A percentile compares a stretch with the other conserved stretches of the same genome.
phyloP scores from a whole-genome alignment of 495 filamentous ascomycete species.

The Ramalina intermedia region DNA sequence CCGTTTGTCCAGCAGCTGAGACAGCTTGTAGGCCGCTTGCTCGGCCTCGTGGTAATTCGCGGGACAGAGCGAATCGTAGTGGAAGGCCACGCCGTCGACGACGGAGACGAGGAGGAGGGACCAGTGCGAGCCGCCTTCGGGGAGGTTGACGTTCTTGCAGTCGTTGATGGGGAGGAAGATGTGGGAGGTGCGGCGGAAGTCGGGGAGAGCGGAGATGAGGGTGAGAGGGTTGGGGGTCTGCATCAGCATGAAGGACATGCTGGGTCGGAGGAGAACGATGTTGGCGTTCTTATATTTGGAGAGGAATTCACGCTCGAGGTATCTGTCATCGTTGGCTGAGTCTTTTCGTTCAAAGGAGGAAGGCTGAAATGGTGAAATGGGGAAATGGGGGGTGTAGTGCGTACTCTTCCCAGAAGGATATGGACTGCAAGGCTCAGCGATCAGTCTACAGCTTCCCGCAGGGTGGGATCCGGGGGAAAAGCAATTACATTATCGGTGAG shows the following conservation, averaged over 20 bases:
- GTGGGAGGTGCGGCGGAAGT: slow-evolving; percentile 73
- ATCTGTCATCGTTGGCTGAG: slow-evolving; percentile 32
- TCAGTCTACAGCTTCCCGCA: not conserved
- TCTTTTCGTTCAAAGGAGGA: not conserved
- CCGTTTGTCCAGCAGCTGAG: slow-evolving; percentile 43
- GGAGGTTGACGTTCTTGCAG: slow-evolving; percentile 52
- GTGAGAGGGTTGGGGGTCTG: slow-evolving; percentile 61
- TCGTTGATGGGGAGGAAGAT: slow-evolving; percentile 98
- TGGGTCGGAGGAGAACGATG: slow-evolving; percentile 83
- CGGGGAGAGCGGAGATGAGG: slow-evolving; percentile 59
- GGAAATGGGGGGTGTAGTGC: slow-evolving; percentile 16
- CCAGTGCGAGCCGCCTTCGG: slow-evolving; percentile 92
- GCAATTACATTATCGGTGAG: slow-evolving; percentile 84
- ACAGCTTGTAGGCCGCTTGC: slow-evolving; percentile 46
- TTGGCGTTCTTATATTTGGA: slow-evolving; percentile 57
- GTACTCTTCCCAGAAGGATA: slow-evolving; percentile 97
- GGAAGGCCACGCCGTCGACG: slow-evolving; percentile 82
- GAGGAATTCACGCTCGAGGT: slow-evolving; percentile 79
- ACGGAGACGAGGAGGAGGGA: slow-evolving; percentile 80
- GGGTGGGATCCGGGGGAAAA: not conserved
- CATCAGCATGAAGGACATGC: slow-evolving; percentile 87
- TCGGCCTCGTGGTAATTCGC: slow-evolving; percentile 62
- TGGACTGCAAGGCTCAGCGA: slow-evolving; percentile 36
- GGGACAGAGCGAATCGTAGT: slow-evolving; percentile 83
- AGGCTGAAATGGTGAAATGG: not conserved